Base-by-base conservation (phyloP, 1,284 basidiomycete species). In the Trametes sp. region DNA sequence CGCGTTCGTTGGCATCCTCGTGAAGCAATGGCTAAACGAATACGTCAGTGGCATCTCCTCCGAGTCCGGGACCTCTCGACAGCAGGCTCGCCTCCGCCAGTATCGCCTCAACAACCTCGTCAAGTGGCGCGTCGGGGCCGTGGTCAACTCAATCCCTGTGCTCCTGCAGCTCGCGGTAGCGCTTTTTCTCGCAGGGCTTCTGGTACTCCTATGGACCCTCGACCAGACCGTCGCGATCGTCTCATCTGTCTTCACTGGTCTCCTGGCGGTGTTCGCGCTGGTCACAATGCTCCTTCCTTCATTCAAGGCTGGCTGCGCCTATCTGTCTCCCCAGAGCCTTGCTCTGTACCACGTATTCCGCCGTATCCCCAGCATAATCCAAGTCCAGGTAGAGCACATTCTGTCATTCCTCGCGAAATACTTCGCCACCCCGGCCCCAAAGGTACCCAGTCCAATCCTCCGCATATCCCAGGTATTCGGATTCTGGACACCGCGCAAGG, bases 21-120 rank as follows among this genome's bases (percentile, higher is more conserved):
- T 63, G 41, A 67, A 68, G 23, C 66, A 70, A 33, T 72, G 70
- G 70, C 28, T 65, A 6, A 50, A 45, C 35, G 50, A 63, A n/a
- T 63, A 59, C 42, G 35, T 19, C 8, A 48, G 48, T 16, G 61
- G 67, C 11, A 16, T 51, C 3, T 41, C 38, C 16, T 41, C 38
- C 38, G 38, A 41, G 35, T 44, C 5, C 56, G 55, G 6, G 35
- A 50, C 11, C 41, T 50, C 13, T 53, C 62, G 14, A 62, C 48
- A 65, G 23, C 42, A 23, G 9, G 62, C 62, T 10, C 64, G 62
- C 14, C 29, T 66, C 3, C 62, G 64, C 3, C 67, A 69, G 45
- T 49, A 61, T 21, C 64, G 66, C 29, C 54, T 52, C 33, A 57
- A 63, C 38, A 46, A 51, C 21, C 45, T 68, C 4, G 28, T 36